phyloP scores from a whole-genome alignment of 2,329 filamentous ascomycete genomes.

The Trichoderma lentiforme region DNA sequence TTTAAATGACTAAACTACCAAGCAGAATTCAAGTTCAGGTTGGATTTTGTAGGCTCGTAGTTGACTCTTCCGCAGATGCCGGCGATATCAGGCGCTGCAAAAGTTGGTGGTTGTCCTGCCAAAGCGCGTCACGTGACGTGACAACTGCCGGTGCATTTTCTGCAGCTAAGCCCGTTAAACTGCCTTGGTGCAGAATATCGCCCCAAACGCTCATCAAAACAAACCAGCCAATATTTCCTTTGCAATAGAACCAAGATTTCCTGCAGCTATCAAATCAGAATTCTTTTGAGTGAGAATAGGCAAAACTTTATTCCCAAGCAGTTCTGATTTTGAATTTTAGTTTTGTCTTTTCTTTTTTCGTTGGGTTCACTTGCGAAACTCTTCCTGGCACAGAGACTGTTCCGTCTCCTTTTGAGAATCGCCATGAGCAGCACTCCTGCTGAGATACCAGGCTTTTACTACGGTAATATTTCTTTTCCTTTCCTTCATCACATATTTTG shows the following conservation, averaged over 20 bases:
- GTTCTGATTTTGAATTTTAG: not conserved
- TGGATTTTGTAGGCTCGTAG: not conserved
- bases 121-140: not conserved
- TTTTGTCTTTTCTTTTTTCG: not conserved
- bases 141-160: not conserved
- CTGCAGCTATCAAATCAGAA: not conserved
- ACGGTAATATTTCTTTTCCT: slow-evolving; percentile 35
- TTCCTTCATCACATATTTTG: not conserved
- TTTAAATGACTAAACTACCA: not conserved
- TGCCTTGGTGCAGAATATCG: not conserved
- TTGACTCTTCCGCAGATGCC: not conserved
- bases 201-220: not conserved
- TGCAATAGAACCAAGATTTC: not conserved
- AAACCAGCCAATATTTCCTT: not conserved
- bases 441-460: slow-evolving; percentile 54
- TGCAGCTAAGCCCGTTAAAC: not conserved
- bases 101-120: not conserved
- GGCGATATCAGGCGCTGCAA: not conserved
- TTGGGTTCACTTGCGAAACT: not conserved
- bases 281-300: not conserved
- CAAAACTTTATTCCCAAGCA: not conserved
- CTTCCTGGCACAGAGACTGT: no score
- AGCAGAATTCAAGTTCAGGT: not conserved
- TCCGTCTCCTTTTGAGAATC: not conserved
- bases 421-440: slow-evolving; percentile 27